Conservation (phyloP, 2,329 filamentous ascomycete genomes). For the Hortaea werneckii region DNA sequence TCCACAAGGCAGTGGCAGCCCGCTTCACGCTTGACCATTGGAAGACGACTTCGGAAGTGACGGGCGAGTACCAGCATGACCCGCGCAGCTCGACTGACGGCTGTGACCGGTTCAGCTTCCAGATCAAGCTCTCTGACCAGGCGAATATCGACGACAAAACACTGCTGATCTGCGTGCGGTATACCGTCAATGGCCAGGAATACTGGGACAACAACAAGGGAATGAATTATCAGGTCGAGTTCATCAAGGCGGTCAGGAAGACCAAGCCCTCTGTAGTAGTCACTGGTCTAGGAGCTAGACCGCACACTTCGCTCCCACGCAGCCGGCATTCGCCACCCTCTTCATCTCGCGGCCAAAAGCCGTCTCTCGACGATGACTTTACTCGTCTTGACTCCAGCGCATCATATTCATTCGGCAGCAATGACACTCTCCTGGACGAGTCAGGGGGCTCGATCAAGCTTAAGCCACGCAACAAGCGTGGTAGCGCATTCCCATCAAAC, state of each 20-base stretch:
- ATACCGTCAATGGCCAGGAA: constrained; percentile 72
- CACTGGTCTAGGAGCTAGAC: constrained; percentile 31
- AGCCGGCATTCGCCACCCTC: constrained; percentile 39
- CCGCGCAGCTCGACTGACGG: constrained; percentile 55
- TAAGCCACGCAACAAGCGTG: constrained; percentile 53
- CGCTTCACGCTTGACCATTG: constrained; percentile 96
- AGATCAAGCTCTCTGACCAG: constrained; percentile 82
- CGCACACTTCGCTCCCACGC: constrained; percentile 40
- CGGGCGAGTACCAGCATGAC: constrained; percentile 77
- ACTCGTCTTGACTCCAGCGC: constrained; percentile 40
- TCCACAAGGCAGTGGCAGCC: constrained; percentile 80
- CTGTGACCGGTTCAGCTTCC: constrained; percentile 86
- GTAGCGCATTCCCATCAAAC: constrained; percentile 46
- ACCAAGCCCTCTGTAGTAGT: constrained; percentile 11
- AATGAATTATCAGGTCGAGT: constrained; percentile 90
- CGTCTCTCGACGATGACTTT: constrained; percentile 60
- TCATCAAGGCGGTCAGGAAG: constrained; percentile 39
- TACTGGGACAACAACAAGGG: constrained; percentile 90
- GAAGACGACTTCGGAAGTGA: constrained; percentile 94
- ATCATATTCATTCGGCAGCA: constrained; percentile 35
- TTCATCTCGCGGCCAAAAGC: constrained; percentile 39
- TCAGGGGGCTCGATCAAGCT: constrained; percentile 53
- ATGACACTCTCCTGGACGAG: constrained; percentile 45
- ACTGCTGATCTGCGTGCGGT: constrained; percentile 82
- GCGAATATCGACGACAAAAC: constrained; percentile 89